Base-by-base conservation (phyloP, 1,284 basidiomycete species). In the Puccinia novopanici region DNA sequence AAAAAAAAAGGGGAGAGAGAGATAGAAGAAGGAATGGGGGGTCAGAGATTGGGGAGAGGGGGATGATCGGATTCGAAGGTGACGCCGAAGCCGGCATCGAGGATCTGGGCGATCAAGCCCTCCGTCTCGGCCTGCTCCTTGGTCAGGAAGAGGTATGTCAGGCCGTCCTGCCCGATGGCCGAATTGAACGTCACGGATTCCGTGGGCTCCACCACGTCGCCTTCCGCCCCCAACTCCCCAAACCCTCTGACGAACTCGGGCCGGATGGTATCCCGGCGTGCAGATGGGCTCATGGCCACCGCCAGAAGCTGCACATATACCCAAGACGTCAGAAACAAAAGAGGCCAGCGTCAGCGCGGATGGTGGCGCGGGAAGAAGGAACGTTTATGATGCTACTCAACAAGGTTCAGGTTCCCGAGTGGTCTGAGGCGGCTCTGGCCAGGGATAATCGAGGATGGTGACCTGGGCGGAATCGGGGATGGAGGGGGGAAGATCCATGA, bases 21-120 rank as follows among this genome's bases (percentile, higher is more conserved):
- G 59, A 34, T 34, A 34, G 34, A 34, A 34, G 34, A 34, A 34
- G 34, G 1, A 34, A 34, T 34, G 1, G 34, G 34, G 34, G 2
- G 34, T 34, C 34, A 34, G 34, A 34, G 34, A 34, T 34, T 34
- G 1, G 34, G 34, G 34, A 34, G 34, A 34, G 34, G 34, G 13
- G 59, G 59, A 34, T 9, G 15, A 61, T 70, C 40, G 22, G 75
- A 22, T 68, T 77, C 75, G 37, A 55, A 70, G n/a, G 75, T 77
- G 3, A 68, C 75, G 13, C 65, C 63, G 75, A 40, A 77, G 55
- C 75, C 75, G 30, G 75, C 75, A 13, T 59, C 59, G 19, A 65
- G 34, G 17, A 77, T 67, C 15, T 77, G 75, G 13, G 59, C 37
- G 40, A 77, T 65, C 63, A 77, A 27, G 24, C 63, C 65, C 12